Evolutionary conservation across 2,329 filamentous ascomycete genomes (phyloP).

Genomic region (Penicillium concentricum): DNA sequence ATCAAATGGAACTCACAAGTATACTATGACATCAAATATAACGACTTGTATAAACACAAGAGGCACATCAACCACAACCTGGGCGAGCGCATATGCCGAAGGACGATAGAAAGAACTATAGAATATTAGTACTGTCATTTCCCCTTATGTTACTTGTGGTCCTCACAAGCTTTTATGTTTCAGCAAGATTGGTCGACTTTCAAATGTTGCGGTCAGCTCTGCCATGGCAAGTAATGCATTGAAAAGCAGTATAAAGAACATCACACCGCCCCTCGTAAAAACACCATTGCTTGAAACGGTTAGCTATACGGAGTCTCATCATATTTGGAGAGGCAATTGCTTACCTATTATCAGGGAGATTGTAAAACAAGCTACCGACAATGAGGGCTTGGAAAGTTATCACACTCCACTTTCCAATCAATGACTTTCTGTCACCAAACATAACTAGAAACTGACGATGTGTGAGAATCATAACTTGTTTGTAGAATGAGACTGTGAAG

Average conservation of each 20-base stretch:
- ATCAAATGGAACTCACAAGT: conserved; percentile 45
- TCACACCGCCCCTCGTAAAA: conserved; percentile 60
- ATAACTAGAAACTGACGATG: conserved; percentile 55
- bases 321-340: too few species aligned
- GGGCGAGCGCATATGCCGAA: conserved; percentile 58
- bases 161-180: conserved; percentile 66
- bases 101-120: conserved; percentile 62
- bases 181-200: conserved; percentile 62
- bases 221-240: conserved; percentile 62
- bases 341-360: conserved; percentile 51
- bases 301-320: background rate
- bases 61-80: conserved; percentile 58
- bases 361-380: conserved; percentile 53
- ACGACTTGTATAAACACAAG: conserved; percentile 58
- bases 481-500: conserved; percentile 52
- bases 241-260: conserved; percentile 64
- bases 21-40: conserved; percentile 61
- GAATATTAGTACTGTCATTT: conserved; percentile 8
- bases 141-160: rapidly evolving
- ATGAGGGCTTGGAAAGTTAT: conserved; percentile 48
- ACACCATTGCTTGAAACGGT: conserved; percentile 47
- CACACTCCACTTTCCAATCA: conserved; percentile 53
- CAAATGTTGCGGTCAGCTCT: conserved; percentile 61
- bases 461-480: conserved; percentile 55
- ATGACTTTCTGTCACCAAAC: conserved; percentile 53